Base-by-base conservation (phyloP, 2,329 filamentous ascomycete genomes). In the Dendryphion nanum region DNA sequence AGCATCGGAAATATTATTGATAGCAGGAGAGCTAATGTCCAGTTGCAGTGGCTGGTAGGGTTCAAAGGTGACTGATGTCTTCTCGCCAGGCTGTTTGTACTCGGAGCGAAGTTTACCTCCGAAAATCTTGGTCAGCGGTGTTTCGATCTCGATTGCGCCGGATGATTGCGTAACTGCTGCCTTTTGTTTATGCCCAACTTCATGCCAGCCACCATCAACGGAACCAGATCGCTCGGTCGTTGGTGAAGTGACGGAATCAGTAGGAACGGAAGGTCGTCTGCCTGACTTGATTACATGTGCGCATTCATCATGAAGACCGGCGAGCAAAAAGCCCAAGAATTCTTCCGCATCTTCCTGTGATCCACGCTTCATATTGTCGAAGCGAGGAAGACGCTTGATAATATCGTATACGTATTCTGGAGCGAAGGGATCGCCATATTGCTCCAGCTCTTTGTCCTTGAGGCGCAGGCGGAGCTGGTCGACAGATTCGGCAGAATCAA, bases 271-370 rank as follows among this genome's bases (percentile, higher is more conserved):
- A 7, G 59, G 50, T 31, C 57, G 44, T 19, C 66, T 60, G 5
- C 72, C 69, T 40, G 70, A 71, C 47, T 79, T 79, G 71, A 94
- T 86, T 32, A 91, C 83, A 40, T 83, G 77, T 13, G 82, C 81
- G 61, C 90, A 96, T 65, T 98, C 93, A 48, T 97, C 90, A 54
- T 96, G 90, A 21, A 98, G 79, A 33, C 89, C 88, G 57, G 95
- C 90, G 4, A 98, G 75, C 21, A 98, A 74, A 63, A 97, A 95
- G 1, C 90, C 91, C 17, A 98, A 73, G 52, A 98, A 98, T 59
- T 98, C 93, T 61, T 98, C 89, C 1, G 93, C 93, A 69, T 98
- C 93, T 72, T 98, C 91, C 64, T 98, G 93, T 55, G 96, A 91
- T 13, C 93, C 93, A 44, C 89, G 86, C 83, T 86, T 83, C 89